Evolutionary conservation across 805 yeast genomes (phyloP).

Genomic region (Candida oleophila): DNA sequence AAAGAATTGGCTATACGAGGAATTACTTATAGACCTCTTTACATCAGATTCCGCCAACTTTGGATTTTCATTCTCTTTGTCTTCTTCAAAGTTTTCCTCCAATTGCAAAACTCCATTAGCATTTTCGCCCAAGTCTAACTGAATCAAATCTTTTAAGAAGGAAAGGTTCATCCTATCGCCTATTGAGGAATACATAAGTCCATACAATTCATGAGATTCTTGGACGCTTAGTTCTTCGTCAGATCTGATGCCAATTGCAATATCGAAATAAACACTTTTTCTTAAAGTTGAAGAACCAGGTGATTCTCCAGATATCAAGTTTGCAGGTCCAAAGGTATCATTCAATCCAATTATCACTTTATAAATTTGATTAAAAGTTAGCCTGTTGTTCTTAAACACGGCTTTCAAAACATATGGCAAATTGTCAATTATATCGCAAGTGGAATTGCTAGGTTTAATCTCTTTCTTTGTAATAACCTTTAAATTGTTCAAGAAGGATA

Average conservation of each 20-base stretch:
- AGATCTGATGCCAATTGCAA: conserved; percentile 10
- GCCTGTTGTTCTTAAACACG: conserved; percentile 15
- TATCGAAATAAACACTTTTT: conserved; percentile 12
- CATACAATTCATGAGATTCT: conserved; percentile 9
- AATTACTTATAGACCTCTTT: background rate
- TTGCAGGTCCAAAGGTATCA: conserved; percentile 31
- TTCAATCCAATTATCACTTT: conserved; percentile 25
- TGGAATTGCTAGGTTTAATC: conserved; percentile 24
- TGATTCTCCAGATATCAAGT: conserved; percentile 14
- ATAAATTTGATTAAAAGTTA: conserved; percentile 20
- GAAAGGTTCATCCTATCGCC: conserved; percentile 4
- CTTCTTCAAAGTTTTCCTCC: background rate
- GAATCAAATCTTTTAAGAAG: conserved; percentile 8
- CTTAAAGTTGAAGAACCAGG: conserved; percentile 1
- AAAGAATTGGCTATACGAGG: background rate
- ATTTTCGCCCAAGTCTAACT: conserved; percentile 17
- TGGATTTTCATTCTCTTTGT: background rate
- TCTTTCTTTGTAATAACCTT: conserved; percentile 31
- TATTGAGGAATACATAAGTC: conserved; percentile 1
- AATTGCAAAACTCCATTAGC: conserved; percentile 12
- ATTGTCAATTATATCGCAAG: conserved; percentile 32
- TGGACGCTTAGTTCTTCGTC: conserved; percentile 3
- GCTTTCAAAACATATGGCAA: conserved; percentile 23
- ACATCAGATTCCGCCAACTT: background rate
- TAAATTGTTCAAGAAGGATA: conserved; percentile 23